phyloP scores from a whole-genome alignment of 768 basidiomycete genomes.

The Boletus sp. region DNA sequence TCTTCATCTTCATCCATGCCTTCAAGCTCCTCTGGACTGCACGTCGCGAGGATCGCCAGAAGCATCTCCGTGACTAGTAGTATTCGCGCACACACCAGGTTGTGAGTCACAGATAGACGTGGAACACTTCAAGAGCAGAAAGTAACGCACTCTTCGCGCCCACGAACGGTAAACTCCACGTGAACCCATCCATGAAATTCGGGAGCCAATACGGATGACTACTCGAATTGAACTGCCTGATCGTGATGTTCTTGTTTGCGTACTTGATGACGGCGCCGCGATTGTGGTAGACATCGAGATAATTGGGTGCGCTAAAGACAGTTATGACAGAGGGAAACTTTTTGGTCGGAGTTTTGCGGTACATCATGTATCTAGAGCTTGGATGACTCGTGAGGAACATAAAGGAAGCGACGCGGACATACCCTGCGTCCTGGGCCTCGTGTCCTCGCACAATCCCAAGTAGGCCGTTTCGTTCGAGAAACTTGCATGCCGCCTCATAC shows the following conservation, averaged over 20 bases:
- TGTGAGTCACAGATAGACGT: background rate
- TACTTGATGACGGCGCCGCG: constrained; percentile 97
- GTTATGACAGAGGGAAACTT: constrained; percentile 98
- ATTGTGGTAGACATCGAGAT: constrained; percentile 96
- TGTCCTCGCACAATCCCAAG: constrained; percentile 95
- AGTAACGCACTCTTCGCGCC: constrained; percentile 87
- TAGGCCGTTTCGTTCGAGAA: constrained; percentile 87
- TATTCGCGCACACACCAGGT: background rate
- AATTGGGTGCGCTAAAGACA: constrained; percentile 97
- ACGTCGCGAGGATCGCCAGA: constrained; percentile 89
- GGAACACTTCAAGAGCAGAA: background rate
- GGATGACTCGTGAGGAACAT: background rate
- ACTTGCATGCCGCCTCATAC: constrained; percentile 92
- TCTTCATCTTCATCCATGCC: constrained; percentile 52
- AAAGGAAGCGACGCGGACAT: constrained; percentile 20
- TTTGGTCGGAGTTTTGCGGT: constrained; percentile 90
- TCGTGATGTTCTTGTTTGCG: constrained; percentile 95
- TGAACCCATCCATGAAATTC: constrained; percentile 98
- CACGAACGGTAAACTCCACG: constrained; percentile 97
- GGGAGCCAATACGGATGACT: constrained; percentile 94
- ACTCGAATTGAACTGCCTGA: constrained; percentile 79
- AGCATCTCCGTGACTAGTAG: constrained; percentile 92
- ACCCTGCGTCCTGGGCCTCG: constrained; percentile 98
- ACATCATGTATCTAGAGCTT: constrained; percentile 77
- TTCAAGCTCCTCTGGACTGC: constrained; percentile 89